Conservation (phyloP, 352 stramenopile genomes). For the Globisporangium cederbergense region DNA sequence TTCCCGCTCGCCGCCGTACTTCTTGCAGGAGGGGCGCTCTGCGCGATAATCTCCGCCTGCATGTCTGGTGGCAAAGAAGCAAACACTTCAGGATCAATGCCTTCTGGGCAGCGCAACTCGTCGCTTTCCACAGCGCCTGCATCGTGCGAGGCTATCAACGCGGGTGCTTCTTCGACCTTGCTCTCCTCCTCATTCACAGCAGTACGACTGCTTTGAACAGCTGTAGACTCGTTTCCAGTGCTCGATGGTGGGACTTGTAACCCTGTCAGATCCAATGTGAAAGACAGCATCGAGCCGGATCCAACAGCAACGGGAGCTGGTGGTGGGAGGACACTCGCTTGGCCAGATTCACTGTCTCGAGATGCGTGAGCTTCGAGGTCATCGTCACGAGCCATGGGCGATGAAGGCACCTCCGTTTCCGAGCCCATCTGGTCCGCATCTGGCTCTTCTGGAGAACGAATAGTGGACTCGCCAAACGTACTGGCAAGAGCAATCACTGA, state of each 20-base stretch:
- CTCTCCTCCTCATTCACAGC: conserved; percentile 10
- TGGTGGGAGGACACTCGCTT: conserved; percentile 22
- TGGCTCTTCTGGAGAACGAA: conserved; percentile 64
- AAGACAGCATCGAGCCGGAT: conserved; percentile 67
- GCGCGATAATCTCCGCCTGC: conserved; percentile 94
- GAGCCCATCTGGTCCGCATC: conserved; percentile 50
- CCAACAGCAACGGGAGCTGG: conserved; percentile 25
- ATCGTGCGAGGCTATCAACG: neutral
- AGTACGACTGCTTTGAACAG: neutral
- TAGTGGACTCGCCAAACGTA: conserved; percentile 75
- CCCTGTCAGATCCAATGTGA: conserved; percentile 75
- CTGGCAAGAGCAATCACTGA: conserved; percentile 83
- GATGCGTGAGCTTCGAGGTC: conserved; percentile 10
- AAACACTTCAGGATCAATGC: conserved; percentile 97
- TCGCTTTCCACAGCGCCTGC: neutral
- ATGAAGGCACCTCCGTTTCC: conserved; percentile 33
- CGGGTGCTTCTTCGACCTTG: conserved; percentile 22
- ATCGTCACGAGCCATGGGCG: conserved; percentile 23
- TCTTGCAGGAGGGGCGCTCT: conserved; percentile 44
- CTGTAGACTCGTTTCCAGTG: neutral
- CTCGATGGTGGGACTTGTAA: conserved; percentile 28
- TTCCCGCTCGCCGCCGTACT: conserved; percentile 22
- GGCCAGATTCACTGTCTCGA: neutral
- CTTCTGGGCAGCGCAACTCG: conserved; percentile 83
- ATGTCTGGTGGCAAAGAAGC: conserved; percentile 94